Percentiles rank a stretch among this genome's conserved stretches.
Conservation (phyloP, 2,329 filamentous ascomycete species). For the Tolypocladium album region DNA sequence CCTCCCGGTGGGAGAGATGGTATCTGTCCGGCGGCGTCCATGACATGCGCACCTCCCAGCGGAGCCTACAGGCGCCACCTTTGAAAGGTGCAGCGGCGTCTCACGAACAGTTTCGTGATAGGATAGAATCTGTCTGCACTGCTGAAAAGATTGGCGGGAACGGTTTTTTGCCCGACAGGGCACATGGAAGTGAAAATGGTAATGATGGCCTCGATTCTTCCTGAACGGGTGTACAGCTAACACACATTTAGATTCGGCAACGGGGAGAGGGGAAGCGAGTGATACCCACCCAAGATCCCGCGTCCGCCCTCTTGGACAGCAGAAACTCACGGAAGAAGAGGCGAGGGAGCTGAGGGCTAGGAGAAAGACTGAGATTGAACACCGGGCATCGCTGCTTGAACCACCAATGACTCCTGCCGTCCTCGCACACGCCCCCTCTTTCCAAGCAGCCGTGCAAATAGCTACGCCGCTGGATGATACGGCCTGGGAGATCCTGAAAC, state of each 20-base stretch:
- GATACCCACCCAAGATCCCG: neutral
- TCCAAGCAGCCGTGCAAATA: slow-evolving; percentile 63
- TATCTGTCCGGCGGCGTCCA: slow-evolving; percentile 34
- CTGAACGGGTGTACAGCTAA: neutral
- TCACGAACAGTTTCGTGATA: neutral
- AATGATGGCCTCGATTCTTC: neutral
- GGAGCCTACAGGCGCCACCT: neutral
- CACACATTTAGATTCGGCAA: neutral
- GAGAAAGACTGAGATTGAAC: slow-evolving; percentile 61
- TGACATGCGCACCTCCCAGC: slow-evolving; percentile 20
- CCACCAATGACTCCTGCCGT: slow-evolving; percentile 54
- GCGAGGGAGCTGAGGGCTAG: slow-evolving; percentile 52
- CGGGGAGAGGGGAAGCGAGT: neutral
- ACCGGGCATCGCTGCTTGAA: slow-evolving; percentile 52
- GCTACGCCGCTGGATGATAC: slow-evolving; percentile 55
- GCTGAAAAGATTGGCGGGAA: neutral
- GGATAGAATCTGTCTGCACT: neutral
- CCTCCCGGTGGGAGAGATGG: slow-evolving; percentile 67
- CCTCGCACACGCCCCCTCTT: slow-evolving; percentile 60
- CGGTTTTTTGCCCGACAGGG: neutral
- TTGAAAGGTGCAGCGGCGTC: neutral
- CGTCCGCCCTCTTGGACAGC: slow-evolving; percentile 8
- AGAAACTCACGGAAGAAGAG: slow-evolving; percentile 49
- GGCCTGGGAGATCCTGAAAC: slow-evolving; percentile 59
- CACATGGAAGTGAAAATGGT: neutral